Evolutionary conservation across 1,139 yeast genomes (phyloP).

Genomic region (Scheffersomyces titani): DNA sequence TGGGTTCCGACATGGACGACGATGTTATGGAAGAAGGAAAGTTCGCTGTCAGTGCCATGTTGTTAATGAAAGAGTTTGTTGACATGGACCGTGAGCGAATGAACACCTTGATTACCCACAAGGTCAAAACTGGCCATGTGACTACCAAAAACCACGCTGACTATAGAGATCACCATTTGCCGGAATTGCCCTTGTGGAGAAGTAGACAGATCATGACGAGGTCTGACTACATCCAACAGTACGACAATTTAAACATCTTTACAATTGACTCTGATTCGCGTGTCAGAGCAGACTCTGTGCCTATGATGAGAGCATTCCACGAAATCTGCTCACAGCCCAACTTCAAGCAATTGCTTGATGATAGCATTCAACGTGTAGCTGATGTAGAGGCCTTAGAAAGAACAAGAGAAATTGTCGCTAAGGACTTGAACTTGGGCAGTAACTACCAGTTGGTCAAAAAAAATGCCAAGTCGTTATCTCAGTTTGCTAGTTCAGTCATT

Average conservation of each 20-base stretch:
- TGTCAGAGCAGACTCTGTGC: conserved; percentile 80
- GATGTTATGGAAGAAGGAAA: conserved; percentile 88
- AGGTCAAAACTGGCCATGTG: conserved; percentile 12
- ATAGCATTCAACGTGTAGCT: conserved; percentile 69
- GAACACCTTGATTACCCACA: conserved; percentile 27
- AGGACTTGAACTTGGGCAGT: conserved; percentile 64
- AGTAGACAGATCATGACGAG: conserved; percentile 86
- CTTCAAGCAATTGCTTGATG: conserved; percentile 67
- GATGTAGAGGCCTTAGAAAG: conserved; percentile 81
- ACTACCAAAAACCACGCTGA: conserved; percentile 8
- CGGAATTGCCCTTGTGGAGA: conserved; percentile 79
- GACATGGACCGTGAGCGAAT: conserved; percentile 55
- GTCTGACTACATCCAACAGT: conserved; percentile 73
- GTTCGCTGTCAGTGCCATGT: conserved; percentile 76
- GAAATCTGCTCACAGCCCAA: conserved; percentile 75
- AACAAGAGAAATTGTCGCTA: conserved; percentile 75
- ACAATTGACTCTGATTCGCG: conserved; percentile 74
- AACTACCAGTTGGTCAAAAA: conserved; percentile 23
- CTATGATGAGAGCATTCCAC: conserved; percentile 88
- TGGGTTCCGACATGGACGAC: conserved; percentile 82
- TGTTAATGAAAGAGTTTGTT: conserved; percentile 70
- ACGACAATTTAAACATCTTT: conserved; percentile 75
- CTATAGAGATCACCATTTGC: conserved; percentile 53
- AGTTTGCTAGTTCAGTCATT: not conserved
- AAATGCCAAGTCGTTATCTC: conserved; percentile 5